A percentile compares a stretch with the other conserved stretches of the same genome.
These are phyloP conservation scores for Sideroxylon spinosum DNA, from an alignment of 179 eudicot genomes.

Conservation along the genomic window DNA sequence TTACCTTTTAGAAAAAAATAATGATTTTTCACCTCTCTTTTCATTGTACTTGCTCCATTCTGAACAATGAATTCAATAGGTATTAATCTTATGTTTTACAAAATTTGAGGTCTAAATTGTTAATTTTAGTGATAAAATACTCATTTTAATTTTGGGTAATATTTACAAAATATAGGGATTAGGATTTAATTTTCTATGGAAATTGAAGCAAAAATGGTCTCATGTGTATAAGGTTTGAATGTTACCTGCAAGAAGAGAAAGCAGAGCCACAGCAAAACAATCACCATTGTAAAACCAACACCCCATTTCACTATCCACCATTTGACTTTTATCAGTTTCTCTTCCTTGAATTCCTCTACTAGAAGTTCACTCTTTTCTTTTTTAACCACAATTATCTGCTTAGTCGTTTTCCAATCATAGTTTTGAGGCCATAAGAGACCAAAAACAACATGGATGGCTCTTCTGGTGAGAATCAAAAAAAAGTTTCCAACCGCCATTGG, in stretches of 20 bases:
- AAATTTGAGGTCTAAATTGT: too few species aligned
- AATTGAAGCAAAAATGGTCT: too few species aligned
- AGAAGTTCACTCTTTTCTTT: conserved; percentile 60
- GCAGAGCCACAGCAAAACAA: conserved; percentile 70
- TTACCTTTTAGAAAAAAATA: too few species aligned
- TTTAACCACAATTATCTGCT: conserved; percentile 76
- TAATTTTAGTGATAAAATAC: too few species aligned
- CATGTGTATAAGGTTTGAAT: not conserved
- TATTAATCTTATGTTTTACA: too few species aligned
- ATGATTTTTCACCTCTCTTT: too few species aligned
- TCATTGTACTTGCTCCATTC: too few species aligned
- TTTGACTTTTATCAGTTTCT: conserved; percentile 61
- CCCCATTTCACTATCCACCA: conserved; percentile 95
- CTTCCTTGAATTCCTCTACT: conserved; percentile 67
- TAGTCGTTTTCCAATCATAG: conserved; percentile 88
- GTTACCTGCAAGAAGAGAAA: conserved; percentile 85
- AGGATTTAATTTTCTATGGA: too few species aligned
- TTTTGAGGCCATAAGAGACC: conserved; percentile 74
- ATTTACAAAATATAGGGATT: too few species aligned
- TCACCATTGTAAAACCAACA: conserved; percentile 73
- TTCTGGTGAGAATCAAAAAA: conserved; percentile 75
- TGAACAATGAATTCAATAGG: too few species aligned
- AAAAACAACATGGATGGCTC: conserved; percentile 68
- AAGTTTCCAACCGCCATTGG: conserved; percentile 92
- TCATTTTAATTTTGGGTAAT: too few species aligned